These are phyloP conservation scores for Lantana camara DNA, from an alignment of 257 asterid genomes.

Conservation along the genomic window DNA sequence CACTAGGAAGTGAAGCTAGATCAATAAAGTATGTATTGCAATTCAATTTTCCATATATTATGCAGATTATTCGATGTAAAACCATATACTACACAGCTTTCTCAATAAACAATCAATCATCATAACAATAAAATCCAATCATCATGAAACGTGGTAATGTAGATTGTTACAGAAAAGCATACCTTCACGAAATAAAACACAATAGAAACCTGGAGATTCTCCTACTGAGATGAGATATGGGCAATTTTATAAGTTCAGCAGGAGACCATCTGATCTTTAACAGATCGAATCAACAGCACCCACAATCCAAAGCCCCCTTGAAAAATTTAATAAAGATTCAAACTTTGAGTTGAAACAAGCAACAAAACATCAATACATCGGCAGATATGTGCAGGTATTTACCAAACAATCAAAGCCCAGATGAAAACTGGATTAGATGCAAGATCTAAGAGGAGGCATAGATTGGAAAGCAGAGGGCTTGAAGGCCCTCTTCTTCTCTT, in stretches of 20 bases:
- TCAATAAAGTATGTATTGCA: conserved; percentile 25
- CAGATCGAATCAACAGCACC: conserved; percentile 68
- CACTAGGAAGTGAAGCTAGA: conserved; percentile 37
- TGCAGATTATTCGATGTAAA: conserved; percentile 2
- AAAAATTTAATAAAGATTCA: conserved; percentile 38
- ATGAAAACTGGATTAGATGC: conserved; percentile 47
- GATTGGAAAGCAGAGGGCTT: conserved; percentile 66
- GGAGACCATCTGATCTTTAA: conserved; percentile 54
- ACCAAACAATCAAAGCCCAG: conserved; percentile 52
- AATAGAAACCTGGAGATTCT: conserved; percentile 39
- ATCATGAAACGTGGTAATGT: conserved; percentile 44
- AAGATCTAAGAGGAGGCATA: conserved; percentile 86
- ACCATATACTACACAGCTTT: conserved; percentile 3
- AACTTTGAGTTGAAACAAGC: conserved; percentile 37
- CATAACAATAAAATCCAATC: conserved; percentile 38
- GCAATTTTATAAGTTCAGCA: conserved; percentile 34
- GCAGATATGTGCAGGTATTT: conserved; percentile 26
- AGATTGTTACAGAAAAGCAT: conserved; percentile 42
- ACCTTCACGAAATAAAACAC: conserved; percentile 33
- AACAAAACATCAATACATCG: conserved; percentile 36
- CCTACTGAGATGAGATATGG: conserved; percentile 38
- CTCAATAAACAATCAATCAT: conserved; percentile 19
- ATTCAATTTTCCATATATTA: conserved; percentile 18
- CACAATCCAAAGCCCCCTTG: conserved; percentile 52
- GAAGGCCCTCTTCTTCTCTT: conserved; percentile 62